Evolutionary conservation across 768 basidiomycete species (phyloP), one percentile per base, ranked within the genome.

Genomic region (Pilatotrama ljubarskyi): DNA sequence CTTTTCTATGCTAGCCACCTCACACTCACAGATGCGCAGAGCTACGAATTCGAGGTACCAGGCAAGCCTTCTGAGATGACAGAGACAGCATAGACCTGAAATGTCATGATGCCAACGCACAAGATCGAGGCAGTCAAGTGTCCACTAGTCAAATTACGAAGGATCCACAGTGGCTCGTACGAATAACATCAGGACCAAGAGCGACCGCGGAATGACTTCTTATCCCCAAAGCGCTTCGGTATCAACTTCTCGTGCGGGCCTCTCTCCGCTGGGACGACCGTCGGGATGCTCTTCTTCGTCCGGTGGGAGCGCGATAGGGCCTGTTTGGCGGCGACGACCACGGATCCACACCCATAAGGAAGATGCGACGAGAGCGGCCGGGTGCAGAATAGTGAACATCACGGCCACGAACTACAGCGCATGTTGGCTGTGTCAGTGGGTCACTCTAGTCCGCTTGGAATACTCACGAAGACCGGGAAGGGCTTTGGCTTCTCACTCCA

Each of bases 401-500:
- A 91, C 78, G 0, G 76, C 78, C 1, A 86, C 79, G 13, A 85
- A 77, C 89, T 91, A 65, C 14, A 44, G 26, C 8, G 2, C 10
- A 5, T 8, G 5, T 49, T 37, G 8, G 35, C 22, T 18, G 41
- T 14, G 10, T 15, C 18, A 14, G 6, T 3, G 15, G 20, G 22
- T 2, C 3, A 5, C 5, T 22, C 7, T 35, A 25, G n/a, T 26
- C 3, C 52, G 17, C 7, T 5, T 0, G 1, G 10, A 11, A 26
- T 47, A 78, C 88, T 20, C 63, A 90, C 88, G 64, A 83, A 83
- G 14, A 93, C 83, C 2, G 83, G 78, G 7, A 77, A 76, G 0
- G 89, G 84, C 61, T 91, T 91, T 0, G 86, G 87, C 25, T 76
- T 68, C 3, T 77, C 74, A 22, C 73, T 71, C 85, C 86, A 90